Conservation (phyloP, 139 green algal genomes). For the Chlamydomonas sp. region DNA sequence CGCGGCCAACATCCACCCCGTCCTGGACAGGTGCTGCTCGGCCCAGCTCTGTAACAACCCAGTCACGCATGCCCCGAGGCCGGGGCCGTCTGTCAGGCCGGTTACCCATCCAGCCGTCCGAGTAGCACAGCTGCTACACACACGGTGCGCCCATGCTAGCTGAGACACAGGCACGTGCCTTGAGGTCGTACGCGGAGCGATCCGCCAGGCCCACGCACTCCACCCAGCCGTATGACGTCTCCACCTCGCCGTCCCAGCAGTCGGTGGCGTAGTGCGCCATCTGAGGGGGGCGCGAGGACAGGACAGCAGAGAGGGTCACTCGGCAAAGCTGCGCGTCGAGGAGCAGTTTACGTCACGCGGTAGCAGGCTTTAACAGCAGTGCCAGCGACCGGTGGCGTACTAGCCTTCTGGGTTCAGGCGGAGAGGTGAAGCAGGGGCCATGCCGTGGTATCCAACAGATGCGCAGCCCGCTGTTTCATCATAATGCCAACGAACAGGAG, state of each 20-base stretch:
- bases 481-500: too few species aligned
- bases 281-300: not conserved
- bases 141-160: too few species aligned
- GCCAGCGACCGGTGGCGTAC: too few species aligned
- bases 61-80: not conserved
- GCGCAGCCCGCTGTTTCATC: too few species aligned
- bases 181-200: slow-evolving; percentile 94
- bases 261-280: slow-evolving; percentile 78
- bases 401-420: too few species aligned
- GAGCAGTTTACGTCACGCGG: not conserved
- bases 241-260: slow-evolving; percentile 98
- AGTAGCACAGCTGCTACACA: too few species aligned
- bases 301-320: not conserved
- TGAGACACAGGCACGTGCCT: not conserved
- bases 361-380: not conserved
- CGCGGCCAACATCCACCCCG: too few species aligned
- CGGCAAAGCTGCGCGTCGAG: too few species aligned
- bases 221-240: slow-evolving; percentile 97
- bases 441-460: too few species aligned
- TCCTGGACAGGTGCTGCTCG: not conserved
- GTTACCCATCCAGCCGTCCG: too few species aligned
- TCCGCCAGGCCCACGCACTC: slow-evolving; percentile 98
- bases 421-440: too few species aligned
- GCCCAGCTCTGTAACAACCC: not conserved
- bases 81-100: too few species aligned